Percentiles rank a stretch among this genome's conserved stretches.
phyloP scores from a whole-genome alignment of 164 flowering plant species.

The Hamamelis virginiana region DNA sequence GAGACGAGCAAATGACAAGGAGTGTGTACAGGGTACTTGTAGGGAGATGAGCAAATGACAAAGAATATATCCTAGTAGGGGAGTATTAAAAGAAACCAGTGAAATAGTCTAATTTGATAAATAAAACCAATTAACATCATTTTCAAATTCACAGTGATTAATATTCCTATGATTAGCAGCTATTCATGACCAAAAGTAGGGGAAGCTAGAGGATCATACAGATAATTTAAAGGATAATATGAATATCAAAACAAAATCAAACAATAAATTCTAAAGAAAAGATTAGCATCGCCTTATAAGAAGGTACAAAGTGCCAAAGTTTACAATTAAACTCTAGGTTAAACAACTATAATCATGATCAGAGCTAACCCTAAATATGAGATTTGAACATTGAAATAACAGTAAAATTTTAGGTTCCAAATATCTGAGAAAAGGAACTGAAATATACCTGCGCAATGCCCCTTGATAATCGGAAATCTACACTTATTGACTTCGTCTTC shows the following conservation, averaged over 20 bases:
- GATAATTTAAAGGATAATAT: not conserved
- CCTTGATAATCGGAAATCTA: constrained; percentile 89
- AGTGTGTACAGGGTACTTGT: no score
- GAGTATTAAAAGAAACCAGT: no score
- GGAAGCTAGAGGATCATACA: no score
- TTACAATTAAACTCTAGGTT: not conserved
- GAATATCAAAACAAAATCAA: not conserved
- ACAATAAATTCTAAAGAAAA: no score
- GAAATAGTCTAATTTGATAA: no score
- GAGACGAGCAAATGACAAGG: no score
- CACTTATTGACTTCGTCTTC: constrained; percentile 69
- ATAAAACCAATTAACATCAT: no score
- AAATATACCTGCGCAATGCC: constrained; percentile 79
- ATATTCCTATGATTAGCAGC: no score
- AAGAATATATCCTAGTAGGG: no score
- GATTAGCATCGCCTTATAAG: not conserved
- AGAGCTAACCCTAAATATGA: not conserved
- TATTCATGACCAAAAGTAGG: no score
- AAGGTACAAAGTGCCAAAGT: not conserved
- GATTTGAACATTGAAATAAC: not conserved
- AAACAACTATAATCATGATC: not conserved
- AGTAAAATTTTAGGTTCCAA: not conserved
- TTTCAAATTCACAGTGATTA: no score
- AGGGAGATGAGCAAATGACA: no score
- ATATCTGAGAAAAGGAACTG: not conserved